Evolutionary conservation across 2,329 filamentous ascomycete genomes (phyloP).

Genomic region (Trichoderma asperellum): DNA sequence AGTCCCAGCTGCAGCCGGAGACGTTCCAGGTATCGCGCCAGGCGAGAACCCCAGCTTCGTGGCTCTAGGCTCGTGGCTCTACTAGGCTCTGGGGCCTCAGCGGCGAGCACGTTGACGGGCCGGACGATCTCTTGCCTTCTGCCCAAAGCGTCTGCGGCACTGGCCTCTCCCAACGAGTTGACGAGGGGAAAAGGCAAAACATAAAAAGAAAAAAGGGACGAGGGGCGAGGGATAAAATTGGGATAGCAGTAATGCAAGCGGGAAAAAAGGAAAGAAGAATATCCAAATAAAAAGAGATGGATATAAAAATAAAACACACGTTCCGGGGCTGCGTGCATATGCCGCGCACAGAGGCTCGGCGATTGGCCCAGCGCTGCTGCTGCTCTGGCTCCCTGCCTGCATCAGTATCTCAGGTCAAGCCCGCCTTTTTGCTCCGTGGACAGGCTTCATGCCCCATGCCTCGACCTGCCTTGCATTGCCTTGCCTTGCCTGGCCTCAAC

Average conservation of each 20-base stretch:
- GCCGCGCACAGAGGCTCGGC: background rate
- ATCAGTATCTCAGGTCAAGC: background rate
- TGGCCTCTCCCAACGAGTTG: background rate
- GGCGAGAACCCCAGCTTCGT: slow-evolving; percentile 15
- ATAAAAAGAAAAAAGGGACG: background rate
- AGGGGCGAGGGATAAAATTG: background rate
- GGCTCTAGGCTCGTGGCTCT: slow-evolving; percentile 1
- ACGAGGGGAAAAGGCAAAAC: background rate
- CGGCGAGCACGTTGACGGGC: slow-evolving; percentile 25
- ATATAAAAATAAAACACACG: background rate
- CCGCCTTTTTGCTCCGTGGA: slow-evolving; percentile 17
- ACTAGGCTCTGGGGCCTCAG: background rate
- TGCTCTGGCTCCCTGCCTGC: slow-evolving; percentile 14
- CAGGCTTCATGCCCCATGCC: background rate
- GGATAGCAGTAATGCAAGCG: background rate
- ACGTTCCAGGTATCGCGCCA: slow-evolving; percentile 13
- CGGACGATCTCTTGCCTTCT: slow-evolving; percentile 23
- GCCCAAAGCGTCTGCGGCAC: background rate
- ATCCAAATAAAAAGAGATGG: background rate
- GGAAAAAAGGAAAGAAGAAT: background rate
- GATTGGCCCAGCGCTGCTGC: slow-evolving; percentile 18
- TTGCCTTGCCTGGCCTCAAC: slow-evolving; percentile 1
- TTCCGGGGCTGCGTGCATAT: background rate
- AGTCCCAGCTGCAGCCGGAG: slow-evolving; percentile 9
- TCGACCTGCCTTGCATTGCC: background rate